A percentile compares a stretch with the other conserved stretches of the same genome.
phyloP scores from a whole-genome alignment of 1,139 yeast genomes.

The Taphrina pruni region DNA sequence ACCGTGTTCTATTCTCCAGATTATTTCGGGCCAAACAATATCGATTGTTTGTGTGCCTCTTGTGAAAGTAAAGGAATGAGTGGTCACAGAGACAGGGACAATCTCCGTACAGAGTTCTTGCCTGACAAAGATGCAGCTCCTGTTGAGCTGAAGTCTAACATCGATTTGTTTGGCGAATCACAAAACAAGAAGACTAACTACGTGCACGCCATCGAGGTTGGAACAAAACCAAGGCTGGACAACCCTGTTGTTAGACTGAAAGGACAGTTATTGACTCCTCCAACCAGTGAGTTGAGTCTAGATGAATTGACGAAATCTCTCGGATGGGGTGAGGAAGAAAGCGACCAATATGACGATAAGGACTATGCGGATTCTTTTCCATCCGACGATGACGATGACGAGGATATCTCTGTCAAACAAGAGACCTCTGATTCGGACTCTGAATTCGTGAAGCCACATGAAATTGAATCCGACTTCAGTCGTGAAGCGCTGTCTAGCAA shows the following conservation, averaged over 20 bases:
- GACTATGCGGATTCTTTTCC: constrained; percentile 16
- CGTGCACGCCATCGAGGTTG: constrained; percentile 20
- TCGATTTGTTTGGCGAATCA: background rate
- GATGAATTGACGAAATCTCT: constrained; percentile 1
- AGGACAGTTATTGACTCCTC: constrained; percentile 3
- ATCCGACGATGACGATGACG: constrained; percentile 11
- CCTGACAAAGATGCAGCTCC: background rate
- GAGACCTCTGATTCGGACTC: constrained; percentile 3
- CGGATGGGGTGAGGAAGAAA: background rate
- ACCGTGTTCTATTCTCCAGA: constrained; percentile 56
- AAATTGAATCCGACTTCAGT: background rate
- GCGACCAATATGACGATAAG: background rate
- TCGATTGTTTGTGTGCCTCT: constrained; percentile 57
- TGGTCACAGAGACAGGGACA: constrained; percentile 9
- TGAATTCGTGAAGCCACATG: background rate
- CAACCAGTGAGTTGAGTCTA: constrained; percentile 14
- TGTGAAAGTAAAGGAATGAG: constrained; percentile 54
- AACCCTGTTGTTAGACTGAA: background rate
- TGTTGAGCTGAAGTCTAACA: background rate
- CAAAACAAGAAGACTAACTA: constrained; percentile 16
- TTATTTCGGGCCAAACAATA: constrained; percentile 56
- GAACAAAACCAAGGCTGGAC: background rate
- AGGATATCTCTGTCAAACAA: background rate
- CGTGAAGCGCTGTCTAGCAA: background rate
- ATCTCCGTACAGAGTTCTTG: background rate